Evolutionary conservation across 257 asterid genomes (phyloP), one percentile per base, ranked within the genome.

Genomic region (Ilex asprella): DNA sequence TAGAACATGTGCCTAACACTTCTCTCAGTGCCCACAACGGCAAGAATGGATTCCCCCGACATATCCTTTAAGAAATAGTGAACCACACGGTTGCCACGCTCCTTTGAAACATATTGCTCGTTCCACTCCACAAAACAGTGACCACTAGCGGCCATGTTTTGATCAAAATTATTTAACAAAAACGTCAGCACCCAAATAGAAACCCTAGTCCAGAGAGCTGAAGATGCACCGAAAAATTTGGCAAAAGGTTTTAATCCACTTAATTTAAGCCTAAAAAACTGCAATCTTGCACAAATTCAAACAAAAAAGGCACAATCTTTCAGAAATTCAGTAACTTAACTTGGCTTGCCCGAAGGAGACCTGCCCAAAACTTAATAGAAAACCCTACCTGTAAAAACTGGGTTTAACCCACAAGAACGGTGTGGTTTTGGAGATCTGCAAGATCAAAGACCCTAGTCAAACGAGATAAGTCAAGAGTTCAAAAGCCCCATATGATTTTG

Each of bases 21-120:
- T 73, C 71, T 76, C 67, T 76, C 81, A 43, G 57, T 69, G 56
- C 86, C 84, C 65, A 75, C 84, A 51, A 75, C 84, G 11, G 76
- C 84, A 64, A 78, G 79, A 55, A 85, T 35, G 9, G 57, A 65
- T 75, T 70, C 60, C 44, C 56, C 67, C 7, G 59, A 59, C 10
- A 70, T 31, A 66, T 77, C 79, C 76, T 39, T 69, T 21, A 80
- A 51, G 67, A 60, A 11, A 56, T 59, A 78, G 75, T 83, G 84
- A 71, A 81, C 60, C 50, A 79, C 16, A 7, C 79, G 75, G 35
- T 31, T 70, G 61, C 78, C 84, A 57, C 60, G 79, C 62, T 64
- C 72, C 55, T 46, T 39, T 41, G 61, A 66, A 60, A 78, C 47
- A 35, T 68, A 16, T 13, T 58, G 63, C 65, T 77, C 79, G 58